Percentiles rank a stretch among this genome's conserved stretches.
Conservation (phyloP, 306 rosid species). For the Calophaca sinica region DNA sequence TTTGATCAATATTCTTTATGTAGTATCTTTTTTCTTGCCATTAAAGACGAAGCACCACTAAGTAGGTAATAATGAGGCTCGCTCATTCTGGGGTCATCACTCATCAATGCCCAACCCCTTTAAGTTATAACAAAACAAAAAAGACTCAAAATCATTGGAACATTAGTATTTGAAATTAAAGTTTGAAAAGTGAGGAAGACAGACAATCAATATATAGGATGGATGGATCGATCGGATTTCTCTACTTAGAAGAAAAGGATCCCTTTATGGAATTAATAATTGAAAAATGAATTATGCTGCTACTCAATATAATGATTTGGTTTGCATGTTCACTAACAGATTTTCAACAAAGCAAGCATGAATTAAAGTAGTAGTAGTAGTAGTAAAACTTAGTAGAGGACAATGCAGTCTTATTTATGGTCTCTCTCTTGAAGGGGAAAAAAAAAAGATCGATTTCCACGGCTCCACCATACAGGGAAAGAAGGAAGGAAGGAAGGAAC, state of each 20-base stretch:
- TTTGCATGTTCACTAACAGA: slow-evolving; percentile 65
- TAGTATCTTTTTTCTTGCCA: slow-evolving; percentile 15
- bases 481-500: too few relatives aligned
- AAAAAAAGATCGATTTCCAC: too few relatives aligned
- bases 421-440: too few relatives aligned
- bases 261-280: slow-evolving; percentile 49
- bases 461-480: too few relatives aligned
- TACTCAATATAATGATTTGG: slow-evolving; percentile 62
- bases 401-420: too few relatives aligned
- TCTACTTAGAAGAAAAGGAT: slow-evolving; percentile 75
- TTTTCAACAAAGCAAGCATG: slow-evolving; percentile 72
- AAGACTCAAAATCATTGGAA: slow-evolving; percentile 73
- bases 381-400: too few relatives aligned
- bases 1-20: slow-evolving; percentile 40
- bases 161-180: slow-evolving; percentile 54
- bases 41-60: slow-evolving; percentile 50
- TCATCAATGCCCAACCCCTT: slow-evolving; percentile 24
- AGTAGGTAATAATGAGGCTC: slow-evolving; percentile 58
- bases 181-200: slow-evolving; percentile 46
- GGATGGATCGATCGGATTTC: slow-evolving; percentile 51
- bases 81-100: slow-evolving; percentile 50
- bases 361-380: slow-evolving; percentile 20
- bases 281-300: slow-evolving; percentile 2
- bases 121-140: slow-evolving; percentile 46
- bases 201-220: not conserved